A percentile compares a stretch with the other conserved stretches of the same genome.
phyloP scores from a whole-genome alignment of 2,329 filamentous ascomycete genomes.

The Colletotrichum lupini region DNA sequence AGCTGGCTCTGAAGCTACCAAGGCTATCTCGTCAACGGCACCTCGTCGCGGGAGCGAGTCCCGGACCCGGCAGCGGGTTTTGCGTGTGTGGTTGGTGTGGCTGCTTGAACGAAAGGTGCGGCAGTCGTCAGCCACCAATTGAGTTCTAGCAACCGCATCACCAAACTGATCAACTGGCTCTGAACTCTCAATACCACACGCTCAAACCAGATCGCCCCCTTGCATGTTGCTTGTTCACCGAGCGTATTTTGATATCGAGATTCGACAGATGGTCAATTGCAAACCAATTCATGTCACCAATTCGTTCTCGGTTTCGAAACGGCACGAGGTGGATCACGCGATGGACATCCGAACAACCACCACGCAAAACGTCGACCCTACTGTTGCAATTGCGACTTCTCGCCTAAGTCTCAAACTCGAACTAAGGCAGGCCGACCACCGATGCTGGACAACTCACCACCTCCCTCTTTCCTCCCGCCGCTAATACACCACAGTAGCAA shows the following conservation, averaged over 20 bases:
- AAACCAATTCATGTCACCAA: not conserved
- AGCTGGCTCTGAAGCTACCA: not conserved
- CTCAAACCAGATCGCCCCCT: not conserved
- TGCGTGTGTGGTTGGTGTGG: not conserved
- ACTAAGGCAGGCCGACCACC: not conserved
- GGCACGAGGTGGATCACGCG: not conserved
- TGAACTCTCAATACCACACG: not conserved
- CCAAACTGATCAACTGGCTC: not conserved
- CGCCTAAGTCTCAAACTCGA: not conserved
- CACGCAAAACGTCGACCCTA: not conserved
- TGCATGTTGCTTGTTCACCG: not conserved
- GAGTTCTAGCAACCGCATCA: not conserved
- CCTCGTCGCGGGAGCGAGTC: not conserved
- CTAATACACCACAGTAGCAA: not conserved
- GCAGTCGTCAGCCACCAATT: not conserved
- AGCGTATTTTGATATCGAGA: not conserved
- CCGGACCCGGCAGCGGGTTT: conserved; percentile 1
- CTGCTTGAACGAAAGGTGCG: not conserved
- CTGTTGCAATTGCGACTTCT: not conserved
- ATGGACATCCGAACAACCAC: not conserved
- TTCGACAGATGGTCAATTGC: not conserved
- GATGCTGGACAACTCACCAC: not conserved
- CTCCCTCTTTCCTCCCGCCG: not conserved
- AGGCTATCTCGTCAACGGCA: not conserved
- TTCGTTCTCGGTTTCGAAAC: not conserved